Evolutionary conservation across 176 grass and related monocot species (phyloP).

Genomic region (Rhynchospora tenuis): DNA sequence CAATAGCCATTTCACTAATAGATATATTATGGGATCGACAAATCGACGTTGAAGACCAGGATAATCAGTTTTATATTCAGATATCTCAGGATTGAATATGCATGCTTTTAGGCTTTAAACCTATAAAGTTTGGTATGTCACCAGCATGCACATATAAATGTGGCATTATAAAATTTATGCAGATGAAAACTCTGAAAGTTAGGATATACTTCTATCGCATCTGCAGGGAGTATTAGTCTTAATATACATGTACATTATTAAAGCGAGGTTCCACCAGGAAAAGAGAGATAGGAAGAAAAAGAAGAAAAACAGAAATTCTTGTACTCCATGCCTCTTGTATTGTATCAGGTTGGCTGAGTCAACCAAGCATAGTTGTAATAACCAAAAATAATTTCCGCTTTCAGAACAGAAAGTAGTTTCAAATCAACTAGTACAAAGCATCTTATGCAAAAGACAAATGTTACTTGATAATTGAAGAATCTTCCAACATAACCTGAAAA

Average conservation of each 20-base stretch:
- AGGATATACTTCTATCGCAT: neutral
- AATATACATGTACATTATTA: neutral
- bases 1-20: neutral
- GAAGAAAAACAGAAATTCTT: neutral
- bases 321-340: neutral
- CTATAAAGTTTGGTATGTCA: neutral
- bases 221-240: neutral
- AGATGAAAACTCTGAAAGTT: neutral
- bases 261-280: neutral
- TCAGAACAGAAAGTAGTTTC: neutral
- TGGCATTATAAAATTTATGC: neutral
- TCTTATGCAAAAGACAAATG: neutral
- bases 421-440: neutral
- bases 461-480: neutral
- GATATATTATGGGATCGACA: neutral
- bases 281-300: neutral
- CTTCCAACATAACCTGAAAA: constrained; percentile 1
- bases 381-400: neutral
- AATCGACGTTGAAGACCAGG: neutral
- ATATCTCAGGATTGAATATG: neutral
- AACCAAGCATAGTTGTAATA: neutral
- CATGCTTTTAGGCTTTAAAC: neutral
- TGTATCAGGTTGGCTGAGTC: neutral
- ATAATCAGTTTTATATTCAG: neutral
- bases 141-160: neutral